Conservation (phyloP, 768 basidiomycete species). For the Crucibulum laeve region DNA sequence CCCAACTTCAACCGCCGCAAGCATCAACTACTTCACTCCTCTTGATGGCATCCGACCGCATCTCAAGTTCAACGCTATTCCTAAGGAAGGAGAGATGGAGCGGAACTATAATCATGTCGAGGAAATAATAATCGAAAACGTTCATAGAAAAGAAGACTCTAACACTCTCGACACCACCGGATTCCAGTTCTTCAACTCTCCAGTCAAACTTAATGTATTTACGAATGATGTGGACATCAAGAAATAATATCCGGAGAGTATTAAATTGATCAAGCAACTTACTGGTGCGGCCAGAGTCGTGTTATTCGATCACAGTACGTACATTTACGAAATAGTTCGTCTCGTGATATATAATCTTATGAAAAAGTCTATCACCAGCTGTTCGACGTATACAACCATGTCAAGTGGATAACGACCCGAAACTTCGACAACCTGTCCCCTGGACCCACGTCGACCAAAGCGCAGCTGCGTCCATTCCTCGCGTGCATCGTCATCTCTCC, state of each 20-base stretch:
- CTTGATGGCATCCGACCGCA: constrained; percentile 35
- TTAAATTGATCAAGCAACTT: constrained; percentile 48
- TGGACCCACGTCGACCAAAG: constrained; percentile 54
- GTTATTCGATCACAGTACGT: constrained; percentile 60
- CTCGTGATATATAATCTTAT: not conserved
- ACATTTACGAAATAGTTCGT: not conserved
- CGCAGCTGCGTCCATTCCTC: constrained; percentile 31
- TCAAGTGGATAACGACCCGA: constrained; percentile 24
- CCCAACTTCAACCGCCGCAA: constrained; percentile 19
- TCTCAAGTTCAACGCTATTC: constrained; percentile 26
- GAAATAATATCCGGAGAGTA: constrained; percentile 57
- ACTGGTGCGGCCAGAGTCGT: constrained; percentile 55
- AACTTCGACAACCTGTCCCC: constrained; percentile 41
- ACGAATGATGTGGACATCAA: constrained; percentile 37
- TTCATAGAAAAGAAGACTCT: constrained; percentile 44
- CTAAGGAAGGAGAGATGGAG: constrained; percentile 25
- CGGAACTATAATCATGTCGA: constrained; percentile 27
- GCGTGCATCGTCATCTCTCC: constrained; percentile 49
- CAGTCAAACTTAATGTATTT: constrained; percentile 45
- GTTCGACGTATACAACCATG: constrained; percentile 39
- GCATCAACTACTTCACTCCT: constrained; percentile 34
- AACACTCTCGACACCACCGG: constrained; percentile 45
- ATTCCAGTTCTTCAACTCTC: constrained; percentile 38
- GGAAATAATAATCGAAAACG: constrained; percentile 42
- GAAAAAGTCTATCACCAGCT: constrained; percentile 21